Base-by-base conservation (phyloP, 352 stramenopile genomes). In the Thalassiosira exigua region DNA sequence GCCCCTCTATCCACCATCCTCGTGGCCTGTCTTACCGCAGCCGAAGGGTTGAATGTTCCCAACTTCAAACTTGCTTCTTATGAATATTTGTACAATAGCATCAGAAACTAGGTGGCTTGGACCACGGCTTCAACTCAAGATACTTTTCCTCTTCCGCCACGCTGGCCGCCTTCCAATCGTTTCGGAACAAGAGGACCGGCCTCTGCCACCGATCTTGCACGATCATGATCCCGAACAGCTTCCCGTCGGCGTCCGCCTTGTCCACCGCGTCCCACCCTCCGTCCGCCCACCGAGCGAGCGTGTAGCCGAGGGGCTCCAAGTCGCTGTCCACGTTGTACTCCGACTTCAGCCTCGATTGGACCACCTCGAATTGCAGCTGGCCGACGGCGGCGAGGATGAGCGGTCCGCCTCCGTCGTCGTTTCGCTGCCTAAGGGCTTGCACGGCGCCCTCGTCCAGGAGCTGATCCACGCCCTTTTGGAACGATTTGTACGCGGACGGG, bases 381-480 rank as follows among this genome's bases (percentile, higher is more conserved):
- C 93, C 93, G 21, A 95, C 91, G 4, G 91, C 91, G 2, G 91
- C 91, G 2, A 95, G 69, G 56, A 95, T 89, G n/a, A 93, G 69
- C 27, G 86, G 89, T 30, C 87, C 86, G 60, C 84, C 91, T 60
- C 89, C 91, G 51, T 95, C 91, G 77, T 96, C 91, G 69, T 91
- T 93, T 36, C 92, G 81, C 80, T 95, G 90, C 29, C 90, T 73
- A 29, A 96, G 73, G 24, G 92, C 79, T 84, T 96, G 93, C 2
- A 96, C 87, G n/a, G 92, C 93, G 58, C 93, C 93, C 78, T 96
- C 93, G 19, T 92, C 89, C 39, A 96, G 67, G 27, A 96, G 67
- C 66, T 96, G 88, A 68, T 91, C 80, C 17, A 94, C 84, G 21
- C 90, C 93, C 71, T 96, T 96, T 22, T 85, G 81, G 58, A 95